phyloP scores from a whole-genome alignment of 2,329 filamentous ascomycete genomes.

The Sclerotinia subarctica region DNA sequence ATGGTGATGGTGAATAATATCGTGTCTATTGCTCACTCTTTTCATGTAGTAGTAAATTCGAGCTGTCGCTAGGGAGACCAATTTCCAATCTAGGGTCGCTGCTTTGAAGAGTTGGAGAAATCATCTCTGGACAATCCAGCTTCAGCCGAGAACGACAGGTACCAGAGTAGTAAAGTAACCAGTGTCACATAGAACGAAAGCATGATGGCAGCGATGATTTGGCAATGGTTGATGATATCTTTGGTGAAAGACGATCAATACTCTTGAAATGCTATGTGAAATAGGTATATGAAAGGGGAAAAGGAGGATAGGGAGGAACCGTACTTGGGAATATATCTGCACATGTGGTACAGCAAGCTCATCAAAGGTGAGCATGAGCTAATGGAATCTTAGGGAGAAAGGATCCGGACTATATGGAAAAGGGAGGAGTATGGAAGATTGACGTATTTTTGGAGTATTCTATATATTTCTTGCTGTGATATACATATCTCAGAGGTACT shows the following conservation, averaged over 20 bases:
- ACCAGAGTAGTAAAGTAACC: neutral
- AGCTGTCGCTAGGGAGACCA: constrained; percentile 13
- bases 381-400: neutral
- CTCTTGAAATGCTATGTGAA: neutral
- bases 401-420: neutral
- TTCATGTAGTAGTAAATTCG: neutral
- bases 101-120: neutral
- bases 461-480: neutral
- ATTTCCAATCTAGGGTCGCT: neutral
- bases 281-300: neutral
- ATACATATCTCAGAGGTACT: too few relatives aligned
- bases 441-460: neutral
- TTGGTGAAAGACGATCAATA: neutral
- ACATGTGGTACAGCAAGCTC: neutral
- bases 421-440: neutral
- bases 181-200: neutral
- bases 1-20: neutral
- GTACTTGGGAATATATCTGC: neutral
- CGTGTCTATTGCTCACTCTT: neutral
- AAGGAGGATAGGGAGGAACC: neutral
- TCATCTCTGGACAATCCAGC: neutral
- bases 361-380: neutral
- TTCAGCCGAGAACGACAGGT: neutral
- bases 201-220: neutral
- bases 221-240: neutral